Conservation (phyloP, 129 eudicot genomes). For the Erigeron canadensis region DNA sequence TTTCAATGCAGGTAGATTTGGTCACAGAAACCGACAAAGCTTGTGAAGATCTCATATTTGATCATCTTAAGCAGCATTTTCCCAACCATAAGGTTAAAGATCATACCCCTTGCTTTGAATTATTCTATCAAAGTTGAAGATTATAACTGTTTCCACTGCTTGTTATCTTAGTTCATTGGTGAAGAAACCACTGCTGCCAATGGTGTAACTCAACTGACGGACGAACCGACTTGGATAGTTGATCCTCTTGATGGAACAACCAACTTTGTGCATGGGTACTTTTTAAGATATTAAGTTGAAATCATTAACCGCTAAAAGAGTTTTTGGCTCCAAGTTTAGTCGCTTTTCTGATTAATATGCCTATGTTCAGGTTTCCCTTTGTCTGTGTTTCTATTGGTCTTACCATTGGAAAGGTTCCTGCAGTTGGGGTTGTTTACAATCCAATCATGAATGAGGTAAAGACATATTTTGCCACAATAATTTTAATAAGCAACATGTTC, state of each 20-base stretch:
- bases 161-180: conserved; percentile 70
- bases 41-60: conserved; percentile 91
- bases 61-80: conserved; percentile 63
- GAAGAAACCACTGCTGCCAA: conserved; percentile 98
- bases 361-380: conserved; percentile 76
- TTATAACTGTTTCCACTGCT: conserved; percentile 16
- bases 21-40: conserved; percentile 98
- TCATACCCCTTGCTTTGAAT: conserved; percentile 2
- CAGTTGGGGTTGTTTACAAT: conserved; percentile 92
- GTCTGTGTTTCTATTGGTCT: conserved; percentile 97
- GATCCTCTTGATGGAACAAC: conserved; percentile 99
- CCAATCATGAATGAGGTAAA: conserved; percentile 96
- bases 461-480: conserved; percentile 13
- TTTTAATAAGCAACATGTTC: background rate
- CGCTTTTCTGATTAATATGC: background rate
- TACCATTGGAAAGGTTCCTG: conserved; percentile 75
- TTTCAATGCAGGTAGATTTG: conserved; percentile 77
- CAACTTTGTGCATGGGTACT: conserved; percentile 96
- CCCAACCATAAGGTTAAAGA: conserved; percentile 74
- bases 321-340: conserved; percentile 3
- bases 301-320: background rate
- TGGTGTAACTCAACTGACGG: conserved; percentile 87
- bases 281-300: conserved; percentile 4
- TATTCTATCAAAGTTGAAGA: background rate
- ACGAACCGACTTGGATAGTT: conserved; percentile 99